These are phyloP conservation scores for Nitzschia sp. DNA, from an alignment of 108 stramenopile genomes.

Conservation along the genomic window DNA sequence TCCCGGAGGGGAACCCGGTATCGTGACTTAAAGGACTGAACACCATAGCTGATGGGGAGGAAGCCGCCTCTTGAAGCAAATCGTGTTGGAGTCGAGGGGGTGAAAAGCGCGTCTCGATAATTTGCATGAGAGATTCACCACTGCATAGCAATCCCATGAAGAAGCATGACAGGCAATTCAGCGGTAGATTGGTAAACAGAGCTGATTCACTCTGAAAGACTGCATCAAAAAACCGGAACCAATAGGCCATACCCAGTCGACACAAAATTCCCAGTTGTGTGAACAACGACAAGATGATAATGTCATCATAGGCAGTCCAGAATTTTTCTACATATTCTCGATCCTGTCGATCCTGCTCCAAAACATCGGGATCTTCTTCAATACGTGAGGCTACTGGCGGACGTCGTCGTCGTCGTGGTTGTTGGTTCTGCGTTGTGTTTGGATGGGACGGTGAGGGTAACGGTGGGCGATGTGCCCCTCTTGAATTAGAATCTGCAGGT, in stretches of 20 bases:
- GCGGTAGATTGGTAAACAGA: conserved; percentile 73
- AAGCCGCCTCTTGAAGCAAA: conserved; percentile 20
- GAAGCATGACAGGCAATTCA: conserved; percentile 79
- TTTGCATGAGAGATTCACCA: conserved; percentile 61
- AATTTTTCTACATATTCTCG: conserved; percentile 50
- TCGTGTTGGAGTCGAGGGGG: conserved; percentile 41
- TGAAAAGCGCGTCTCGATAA: conserved; percentile 47
- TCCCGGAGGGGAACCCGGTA: neutral
- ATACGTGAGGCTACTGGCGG: neutral
- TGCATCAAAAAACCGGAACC: conserved; percentile 62
- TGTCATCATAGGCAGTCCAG: conserved; percentile 80
- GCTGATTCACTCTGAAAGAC: conserved; percentile 66
- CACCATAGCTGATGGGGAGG: neutral
- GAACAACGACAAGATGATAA: conserved; percentile 72
- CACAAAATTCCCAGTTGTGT: conserved; percentile 74
- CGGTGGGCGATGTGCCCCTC: neutral
- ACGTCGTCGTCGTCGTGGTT: neutral
- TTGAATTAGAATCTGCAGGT: neutral
- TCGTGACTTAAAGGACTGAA: neutral
- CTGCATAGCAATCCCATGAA: conserved; percentile 74
- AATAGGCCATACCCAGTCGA: conserved; percentile 61
- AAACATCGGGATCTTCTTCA: conserved; percentile 1
- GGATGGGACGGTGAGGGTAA: neutral
- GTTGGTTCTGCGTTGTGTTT: neutral
- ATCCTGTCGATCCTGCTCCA: conserved; percentile 42